Percentiles rank a stretch among this genome's conserved stretches.
Evolutionary conservation across 2,329 filamentous ascomycete species (phyloP).

Genomic region (Colletotrichum cuscutae): DNA sequence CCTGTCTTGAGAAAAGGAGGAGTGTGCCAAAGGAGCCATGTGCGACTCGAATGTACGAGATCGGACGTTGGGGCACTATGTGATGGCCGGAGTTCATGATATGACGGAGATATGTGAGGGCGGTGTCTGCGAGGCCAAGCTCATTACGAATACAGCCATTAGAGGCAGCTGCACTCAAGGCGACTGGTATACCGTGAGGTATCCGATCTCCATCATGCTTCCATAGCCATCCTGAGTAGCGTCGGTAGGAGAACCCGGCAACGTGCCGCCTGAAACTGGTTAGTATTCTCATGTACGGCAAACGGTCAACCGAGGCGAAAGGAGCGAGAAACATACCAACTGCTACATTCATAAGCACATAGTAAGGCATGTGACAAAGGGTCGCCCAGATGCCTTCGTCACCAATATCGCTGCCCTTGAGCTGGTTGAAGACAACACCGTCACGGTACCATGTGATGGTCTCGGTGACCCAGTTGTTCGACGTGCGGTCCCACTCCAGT

Average conservation of each 20-base stretch:
- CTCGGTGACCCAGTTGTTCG: slow-evolving; percentile 56
- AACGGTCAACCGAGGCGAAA: neutral
- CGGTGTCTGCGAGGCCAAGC: neutral
- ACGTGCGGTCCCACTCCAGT: slow-evolving; percentile 60
- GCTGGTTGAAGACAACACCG: slow-evolving; percentile 52
- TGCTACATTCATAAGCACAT: slow-evolving; percentile 65
- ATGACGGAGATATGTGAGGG: neutral
- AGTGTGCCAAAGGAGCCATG: neutral
- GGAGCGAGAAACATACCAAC: slow-evolving; percentile 54
- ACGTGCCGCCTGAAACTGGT: slow-evolving; percentile 5
- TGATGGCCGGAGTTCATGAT: neutral
- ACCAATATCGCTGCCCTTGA: slow-evolving; percentile 56
- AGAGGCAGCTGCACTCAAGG: neutral
- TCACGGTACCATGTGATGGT: slow-evolving; percentile 63
- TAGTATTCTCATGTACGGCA: neutral
- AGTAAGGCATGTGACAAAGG: slow-evolving; percentile 61
- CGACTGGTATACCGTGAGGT: slow-evolving; percentile 55
- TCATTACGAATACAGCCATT: neutral
- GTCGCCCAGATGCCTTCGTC: slow-evolving; percentile 59
- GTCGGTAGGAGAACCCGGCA: slow-evolving; percentile 58
- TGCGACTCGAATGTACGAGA: neutral
- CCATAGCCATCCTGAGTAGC: slow-evolving; percentile 57
- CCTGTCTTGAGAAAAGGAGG: neutral
- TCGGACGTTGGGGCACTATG: neutral
- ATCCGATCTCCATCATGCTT: slow-evolving; percentile 62